Conservation (phyloP, 257 asterid genomes). For the Primulina tabacum region DNA sequence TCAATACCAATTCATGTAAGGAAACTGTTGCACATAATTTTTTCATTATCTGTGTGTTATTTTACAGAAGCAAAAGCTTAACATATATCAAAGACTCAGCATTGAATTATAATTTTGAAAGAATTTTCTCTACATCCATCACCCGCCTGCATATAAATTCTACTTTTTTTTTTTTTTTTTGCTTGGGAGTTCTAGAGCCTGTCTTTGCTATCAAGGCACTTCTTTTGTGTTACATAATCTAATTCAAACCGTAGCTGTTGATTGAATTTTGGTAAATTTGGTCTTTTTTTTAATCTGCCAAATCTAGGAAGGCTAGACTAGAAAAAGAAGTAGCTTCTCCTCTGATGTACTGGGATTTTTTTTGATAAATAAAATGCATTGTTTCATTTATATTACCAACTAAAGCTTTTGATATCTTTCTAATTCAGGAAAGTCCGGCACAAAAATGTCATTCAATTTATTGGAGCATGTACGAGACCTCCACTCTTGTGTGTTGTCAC, state of each 20-base stretch:
- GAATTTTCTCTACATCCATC: not conserved
- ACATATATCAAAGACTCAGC: not conserved
- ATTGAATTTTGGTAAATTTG: not conserved
- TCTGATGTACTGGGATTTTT: not conserved
- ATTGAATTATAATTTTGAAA: not conserved
- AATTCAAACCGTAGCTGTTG: not conserved
- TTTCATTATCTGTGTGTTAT: not conserved
- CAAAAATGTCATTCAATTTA: slow-evolving; percentile 78
- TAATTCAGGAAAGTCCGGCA: slow-evolving; percentile 79
- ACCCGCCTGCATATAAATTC: not conserved
- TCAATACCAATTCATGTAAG: not conserved
- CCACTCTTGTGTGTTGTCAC: slow-evolving; percentile 82
- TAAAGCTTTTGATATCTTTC: slow-evolving; percentile 19
- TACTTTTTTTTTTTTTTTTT: not conserved
- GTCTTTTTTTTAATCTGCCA: not conserved
- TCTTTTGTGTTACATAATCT: not conserved
- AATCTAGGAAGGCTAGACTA: not conserved
- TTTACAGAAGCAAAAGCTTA: not conserved
- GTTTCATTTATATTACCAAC: not conserved
- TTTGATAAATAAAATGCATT: not conserved
- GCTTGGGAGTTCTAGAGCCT: not conserved
- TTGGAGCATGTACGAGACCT: slow-evolving; percentile 86
- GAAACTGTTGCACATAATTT: not conserved
- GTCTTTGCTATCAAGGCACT: not conserved
- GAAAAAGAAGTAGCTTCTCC: not conserved